Percentiles rank a stretch among this genome's conserved stretches.
Evolutionary conservation across 2,329 filamentous ascomycete genomes (phyloP).

Genomic region (Aspergillus novoparasiticus): DNA sequence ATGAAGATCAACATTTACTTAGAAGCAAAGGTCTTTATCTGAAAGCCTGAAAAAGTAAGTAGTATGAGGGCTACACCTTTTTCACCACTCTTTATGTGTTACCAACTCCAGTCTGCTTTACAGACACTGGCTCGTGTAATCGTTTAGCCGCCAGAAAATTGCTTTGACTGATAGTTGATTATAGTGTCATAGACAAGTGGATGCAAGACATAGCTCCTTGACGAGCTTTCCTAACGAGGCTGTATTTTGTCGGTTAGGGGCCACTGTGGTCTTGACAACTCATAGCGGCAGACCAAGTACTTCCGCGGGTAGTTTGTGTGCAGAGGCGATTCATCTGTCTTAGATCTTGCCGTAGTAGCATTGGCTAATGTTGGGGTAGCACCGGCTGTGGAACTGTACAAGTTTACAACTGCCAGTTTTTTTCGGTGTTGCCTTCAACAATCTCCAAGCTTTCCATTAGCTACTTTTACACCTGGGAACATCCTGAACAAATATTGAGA

Average conservation of each 20-base stretch:
- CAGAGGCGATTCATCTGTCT: background rate
- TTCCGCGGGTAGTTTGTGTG: background rate
- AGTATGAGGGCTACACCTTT: too few species aligned
- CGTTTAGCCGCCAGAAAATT: background rate
- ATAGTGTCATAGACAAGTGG: background rate
- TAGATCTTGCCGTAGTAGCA: background rate
- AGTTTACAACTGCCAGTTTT: background rate
- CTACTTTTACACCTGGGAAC: background rate
- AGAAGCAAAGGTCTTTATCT: too few species aligned
- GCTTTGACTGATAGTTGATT: background rate
- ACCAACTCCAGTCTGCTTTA: background rate
- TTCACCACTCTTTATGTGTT: too few species aligned
- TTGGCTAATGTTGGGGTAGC: background rate
- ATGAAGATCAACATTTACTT: too few species aligned
- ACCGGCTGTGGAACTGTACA: background rate
- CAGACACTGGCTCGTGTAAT: background rate
- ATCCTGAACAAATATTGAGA: background rate
- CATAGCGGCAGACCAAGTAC: background rate
- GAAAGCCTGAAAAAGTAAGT: too few species aligned
- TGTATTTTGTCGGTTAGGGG: background rate
- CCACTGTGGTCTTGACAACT: background rate
- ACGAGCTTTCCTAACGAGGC: background rate
- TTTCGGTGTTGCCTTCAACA: background rate
- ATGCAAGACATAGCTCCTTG: background rate
- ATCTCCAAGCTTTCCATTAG: background rate